Evolutionary conservation across 2,329 filamentous ascomycete species (phyloP).

Genomic region (Ceratocystis albifundus): DNA sequence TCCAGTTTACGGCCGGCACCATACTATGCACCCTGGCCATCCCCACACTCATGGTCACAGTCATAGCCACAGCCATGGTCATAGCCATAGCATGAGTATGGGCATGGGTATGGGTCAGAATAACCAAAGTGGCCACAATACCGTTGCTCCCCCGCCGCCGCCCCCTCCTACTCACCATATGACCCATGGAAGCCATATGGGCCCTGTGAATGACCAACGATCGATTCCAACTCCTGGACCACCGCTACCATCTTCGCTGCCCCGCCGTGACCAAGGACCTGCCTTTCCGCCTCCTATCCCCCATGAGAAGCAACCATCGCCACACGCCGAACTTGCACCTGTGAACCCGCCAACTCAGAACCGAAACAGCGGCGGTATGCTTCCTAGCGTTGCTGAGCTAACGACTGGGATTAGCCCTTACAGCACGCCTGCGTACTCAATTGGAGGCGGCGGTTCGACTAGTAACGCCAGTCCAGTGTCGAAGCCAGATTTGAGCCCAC

Average conservation of each 20-base stretch:
- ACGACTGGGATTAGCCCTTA: slow-evolving; percentile 53
- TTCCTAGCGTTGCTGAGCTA: slow-evolving; percentile 52
- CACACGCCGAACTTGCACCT: slow-evolving; percentile 19
- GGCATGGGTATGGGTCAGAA: slow-evolving; percentile 25
- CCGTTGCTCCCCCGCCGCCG: slow-evolving; percentile 22
- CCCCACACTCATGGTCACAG: slow-evolving; percentile 26
- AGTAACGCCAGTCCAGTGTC: slow-evolving; percentile 30
- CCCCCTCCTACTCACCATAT: slow-evolving; percentile 27
- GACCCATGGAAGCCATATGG: slow-evolving; percentile 36
- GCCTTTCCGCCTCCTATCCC: slow-evolving; percentile 27
- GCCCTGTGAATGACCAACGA: slow-evolving; percentile 44
- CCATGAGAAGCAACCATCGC: slow-evolving; percentile 25
- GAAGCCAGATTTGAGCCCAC: slow-evolving; percentile 33
- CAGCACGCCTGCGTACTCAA: slow-evolving; percentile 44
- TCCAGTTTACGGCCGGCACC: slow-evolving; percentile 36
- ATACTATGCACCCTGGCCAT: slow-evolving; percentile 29
- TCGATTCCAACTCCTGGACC: slow-evolving; percentile 20
- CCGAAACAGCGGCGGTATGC: slow-evolving; percentile 33
- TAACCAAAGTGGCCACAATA: slow-evolving; percentile 8
- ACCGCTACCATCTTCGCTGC: slow-evolving; percentile 29
- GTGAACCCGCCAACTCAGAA: slow-evolving; percentile 26
- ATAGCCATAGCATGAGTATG: slow-evolving; percentile 28
- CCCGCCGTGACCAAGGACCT: slow-evolving; percentile 14
- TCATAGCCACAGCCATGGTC: slow-evolving; percentile 26
- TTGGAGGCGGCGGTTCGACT: slow-evolving; percentile 30